Conservation (phyloP, 2,329 filamentous ascomycete genomes). For the Colletotrichum sp. region DNA sequence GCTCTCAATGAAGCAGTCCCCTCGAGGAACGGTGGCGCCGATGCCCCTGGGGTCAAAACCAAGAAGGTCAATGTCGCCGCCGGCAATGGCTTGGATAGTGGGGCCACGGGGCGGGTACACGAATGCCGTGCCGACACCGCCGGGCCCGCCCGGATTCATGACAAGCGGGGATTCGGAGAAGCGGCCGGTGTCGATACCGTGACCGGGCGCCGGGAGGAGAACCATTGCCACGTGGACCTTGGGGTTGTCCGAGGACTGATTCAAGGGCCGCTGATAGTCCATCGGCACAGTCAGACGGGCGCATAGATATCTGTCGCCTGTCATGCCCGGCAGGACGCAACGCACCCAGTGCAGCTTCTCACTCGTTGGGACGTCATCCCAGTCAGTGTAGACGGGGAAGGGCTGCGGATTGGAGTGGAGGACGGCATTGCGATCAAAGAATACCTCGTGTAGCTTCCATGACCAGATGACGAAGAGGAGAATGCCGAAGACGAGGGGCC, state of each 20-base stretch:
- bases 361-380: conserved; percentile 45
- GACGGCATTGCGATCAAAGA: neutral
- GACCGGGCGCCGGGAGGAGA: conserved; percentile 34
- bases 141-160: conserved; percentile 53
- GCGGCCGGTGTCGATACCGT: conserved; percentile 30
- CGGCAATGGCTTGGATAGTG: conserved; percentile 39
- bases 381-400: conserved; percentile 15
- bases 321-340: conserved; percentile 38
- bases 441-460: conserved; percentile 1
- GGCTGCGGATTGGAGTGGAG: neutral
- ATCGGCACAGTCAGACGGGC: conserved; percentile 52
- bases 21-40: conserved; percentile 40
- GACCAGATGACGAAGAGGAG: conserved; percentile 1
- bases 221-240: conserved; percentile 44
- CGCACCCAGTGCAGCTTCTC: conserved; percentile 48
- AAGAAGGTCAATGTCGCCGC: conserved; percentile 46
- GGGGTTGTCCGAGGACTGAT: conserved; percentile 33
- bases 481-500: neutral
- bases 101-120: conserved; percentile 27
- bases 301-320: conserved; percentile 34
- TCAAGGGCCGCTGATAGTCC: conserved; percentile 48
- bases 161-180: conserved; percentile 45
- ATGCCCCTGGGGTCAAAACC: conserved; percentile 54
- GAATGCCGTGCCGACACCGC: conserved; percentile 43
- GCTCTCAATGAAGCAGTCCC: conserved; percentile 39